These are phyloP conservation scores for Crithidia brevicula DNA, from an alignment of 208 protist genomes.

Conservation along the genomic window DNA sequence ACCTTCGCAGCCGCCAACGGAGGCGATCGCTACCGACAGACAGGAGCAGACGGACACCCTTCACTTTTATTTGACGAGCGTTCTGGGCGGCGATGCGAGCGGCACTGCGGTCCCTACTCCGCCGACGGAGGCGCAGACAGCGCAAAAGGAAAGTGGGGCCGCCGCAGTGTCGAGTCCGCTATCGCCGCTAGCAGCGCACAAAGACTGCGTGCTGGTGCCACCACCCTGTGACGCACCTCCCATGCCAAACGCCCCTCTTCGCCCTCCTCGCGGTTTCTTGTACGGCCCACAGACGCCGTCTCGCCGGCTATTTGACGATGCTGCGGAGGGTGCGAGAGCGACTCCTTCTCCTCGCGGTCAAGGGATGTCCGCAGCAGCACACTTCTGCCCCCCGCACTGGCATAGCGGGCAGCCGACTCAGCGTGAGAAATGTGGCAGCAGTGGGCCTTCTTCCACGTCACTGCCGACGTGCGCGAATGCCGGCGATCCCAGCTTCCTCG, in stretches of 20 bases:
- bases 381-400: background rate
- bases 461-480: no score
- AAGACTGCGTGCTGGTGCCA: no score
- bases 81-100: background rate
- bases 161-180: background rate
- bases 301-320: background rate
- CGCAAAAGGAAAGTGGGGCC: background rate
- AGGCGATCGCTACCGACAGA: background rate
- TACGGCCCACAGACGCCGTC: background rate
- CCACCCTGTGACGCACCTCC: no score
- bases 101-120: background rate
- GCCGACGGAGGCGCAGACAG: background rate
- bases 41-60: slow-evolving; percentile 5
- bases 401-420: no score
- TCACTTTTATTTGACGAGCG: slow-evolving; percentile 12
- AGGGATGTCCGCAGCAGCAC: background rate
- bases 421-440: no score
- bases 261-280: background rate
- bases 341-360: background rate
- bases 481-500: no score
- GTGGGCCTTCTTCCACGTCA: no score
- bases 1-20: background rate
- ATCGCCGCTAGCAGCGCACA: no score
- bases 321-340: background rate
- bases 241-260: no score